phyloP scores from a whole-genome alignment of 2,329 filamentous ascomycete species.

The Phaeosphaeriaceae sp. region DNA sequence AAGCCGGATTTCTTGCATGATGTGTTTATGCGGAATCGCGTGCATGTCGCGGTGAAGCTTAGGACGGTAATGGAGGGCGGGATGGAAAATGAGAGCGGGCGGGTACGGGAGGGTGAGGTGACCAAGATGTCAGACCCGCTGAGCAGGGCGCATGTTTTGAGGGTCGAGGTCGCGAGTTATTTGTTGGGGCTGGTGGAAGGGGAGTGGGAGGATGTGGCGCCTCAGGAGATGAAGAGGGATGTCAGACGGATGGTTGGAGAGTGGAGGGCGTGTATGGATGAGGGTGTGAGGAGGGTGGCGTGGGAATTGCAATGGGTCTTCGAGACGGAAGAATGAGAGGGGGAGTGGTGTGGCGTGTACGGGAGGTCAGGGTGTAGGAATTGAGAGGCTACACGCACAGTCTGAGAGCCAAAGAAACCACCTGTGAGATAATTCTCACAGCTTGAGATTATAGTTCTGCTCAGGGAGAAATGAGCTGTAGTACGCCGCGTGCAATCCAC shows the following conservation, averaged over 20 bases:
- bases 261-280: constrained; percentile 32
- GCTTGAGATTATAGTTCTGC: no score
- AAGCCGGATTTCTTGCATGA: constrained; percentile 9
- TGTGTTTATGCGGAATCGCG: constrained; percentile 15
- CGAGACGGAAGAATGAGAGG: background rate
- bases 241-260: constrained; percentile 14
- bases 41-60: constrained; percentile 22
- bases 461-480: no score
- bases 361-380: no score
- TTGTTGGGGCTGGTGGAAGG: constrained; percentile 13
- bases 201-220: background rate
- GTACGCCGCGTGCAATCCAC: no score
- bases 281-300: constrained; percentile 33
- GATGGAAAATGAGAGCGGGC: constrained; percentile 7
- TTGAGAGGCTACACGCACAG: no score
- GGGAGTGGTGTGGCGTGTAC: no score
- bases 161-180: constrained; percentile 31
- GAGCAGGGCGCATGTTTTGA: constrained; percentile 21
- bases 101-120: no score
- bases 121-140: background rate
- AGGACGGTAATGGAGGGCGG: constrained; percentile 27
- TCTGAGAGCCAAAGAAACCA: no score
- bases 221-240: constrained; percentile 8
- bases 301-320: background rate
- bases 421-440: no score